Evolutionary conservation across 768 basidiomycete genomes (phyloP).

Genomic region (Roridomyces roridus): DNA sequence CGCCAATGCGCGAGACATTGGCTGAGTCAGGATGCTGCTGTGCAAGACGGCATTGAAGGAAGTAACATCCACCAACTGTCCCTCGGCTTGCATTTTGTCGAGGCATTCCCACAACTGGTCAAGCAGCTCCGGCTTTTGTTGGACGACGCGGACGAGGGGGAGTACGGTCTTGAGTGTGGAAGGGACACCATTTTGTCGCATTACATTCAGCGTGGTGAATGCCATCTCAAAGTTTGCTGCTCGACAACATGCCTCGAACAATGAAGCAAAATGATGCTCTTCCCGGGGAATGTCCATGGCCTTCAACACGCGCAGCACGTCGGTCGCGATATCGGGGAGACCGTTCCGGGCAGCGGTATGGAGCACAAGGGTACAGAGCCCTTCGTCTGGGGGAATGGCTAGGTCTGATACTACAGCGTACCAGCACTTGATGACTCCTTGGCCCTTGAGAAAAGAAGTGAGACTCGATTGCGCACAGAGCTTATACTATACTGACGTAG

Average conservation of each 20-base stretch:
- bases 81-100: slow-evolving; percentile 62
- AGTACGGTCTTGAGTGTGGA: slow-evolving; percentile 58
- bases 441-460: slow-evolving; percentile 48
- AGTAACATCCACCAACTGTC: slow-evolving; percentile 57
- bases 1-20: slow-evolving; percentile 79
- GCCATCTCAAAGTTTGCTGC: slow-evolving; percentile 67
- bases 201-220: slow-evolving; percentile 59
- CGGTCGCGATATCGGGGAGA: slow-evolving; percentile 70
- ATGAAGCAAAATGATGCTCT: slow-evolving; percentile 80
- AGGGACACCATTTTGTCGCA: slow-evolving; percentile 59
- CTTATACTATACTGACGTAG: slow-evolving; percentile 59
- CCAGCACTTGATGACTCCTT: slow-evolving; percentile 74
- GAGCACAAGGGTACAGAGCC: slow-evolving; percentile 71
- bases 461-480: slow-evolving; percentile 1
- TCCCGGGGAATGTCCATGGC: slow-evolving; percentile 50
- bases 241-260: slow-evolving; percentile 76
- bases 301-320: slow-evolving; percentile 65
- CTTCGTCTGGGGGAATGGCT: slow-evolving; percentile 72
- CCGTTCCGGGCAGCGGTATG: slow-evolving; percentile 77
- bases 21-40: slow-evolving; percentile 64
- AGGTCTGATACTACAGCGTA: slow-evolving; percentile 56
- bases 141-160: slow-evolving; percentile 58
- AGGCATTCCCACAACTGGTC: slow-evolving; percentile 71
- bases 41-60: slow-evolving; percentile 72
- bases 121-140: slow-evolving; percentile 53